phyloP scores from a whole-genome alignment of 805 yeast species.

The Candida odintsovae region DNA sequence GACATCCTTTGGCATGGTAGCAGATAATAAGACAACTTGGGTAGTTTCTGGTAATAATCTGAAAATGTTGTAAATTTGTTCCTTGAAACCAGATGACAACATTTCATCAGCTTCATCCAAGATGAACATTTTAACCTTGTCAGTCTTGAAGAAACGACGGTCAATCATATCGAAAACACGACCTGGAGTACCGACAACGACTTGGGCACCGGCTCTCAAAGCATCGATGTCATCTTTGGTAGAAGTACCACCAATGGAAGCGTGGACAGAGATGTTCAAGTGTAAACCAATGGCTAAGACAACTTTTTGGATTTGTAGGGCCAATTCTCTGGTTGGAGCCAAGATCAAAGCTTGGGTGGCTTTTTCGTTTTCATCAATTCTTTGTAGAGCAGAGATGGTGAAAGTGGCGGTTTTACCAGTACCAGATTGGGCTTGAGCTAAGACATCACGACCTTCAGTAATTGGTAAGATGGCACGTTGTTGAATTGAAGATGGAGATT shows the following conservation, averaged over 20 bases:
- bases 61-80: slow-evolving; percentile 92
- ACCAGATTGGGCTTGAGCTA: slow-evolving; percentile 99
- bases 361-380: slow-evolving; percentile 65
- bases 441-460: slow-evolving; percentile 88
- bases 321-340: slow-evolving; percentile 97
- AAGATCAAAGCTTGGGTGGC: slow-evolving; percentile 89
- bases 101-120: slow-evolving; percentile 98
- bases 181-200: slow-evolving; percentile 98
- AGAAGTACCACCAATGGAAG: slow-evolving; percentile 96
- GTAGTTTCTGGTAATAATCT: slow-evolving; percentile 79
- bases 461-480: slow-evolving; percentile 96
- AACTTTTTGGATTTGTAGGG: slow-evolving; percentile 92
- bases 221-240: slow-evolving; percentile 84
- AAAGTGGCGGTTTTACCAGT: slow-evolving; percentile 99
- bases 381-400: slow-evolving; percentile 74
- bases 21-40: slow-evolving; percentile 92
- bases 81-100: slow-evolving; percentile 89
- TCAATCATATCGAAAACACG: slow-evolving; percentile 95
- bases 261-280: slow-evolving; percentile 88
- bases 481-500: slow-evolving; percentile 95
- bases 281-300: slow-evolving; percentile 84
- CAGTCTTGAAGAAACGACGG: slow-evolving; percentile 76
- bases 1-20: slow-evolving; percentile 92
- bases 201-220: slow-evolving; percentile 80
- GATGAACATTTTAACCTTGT: slow-evolving; percentile 86